Evolutionary conservation across 2,329 filamentous ascomycete species (phyloP), one percentile per base, ranked within the genome.

Genomic region (Fusarium cicatricum): DNA sequence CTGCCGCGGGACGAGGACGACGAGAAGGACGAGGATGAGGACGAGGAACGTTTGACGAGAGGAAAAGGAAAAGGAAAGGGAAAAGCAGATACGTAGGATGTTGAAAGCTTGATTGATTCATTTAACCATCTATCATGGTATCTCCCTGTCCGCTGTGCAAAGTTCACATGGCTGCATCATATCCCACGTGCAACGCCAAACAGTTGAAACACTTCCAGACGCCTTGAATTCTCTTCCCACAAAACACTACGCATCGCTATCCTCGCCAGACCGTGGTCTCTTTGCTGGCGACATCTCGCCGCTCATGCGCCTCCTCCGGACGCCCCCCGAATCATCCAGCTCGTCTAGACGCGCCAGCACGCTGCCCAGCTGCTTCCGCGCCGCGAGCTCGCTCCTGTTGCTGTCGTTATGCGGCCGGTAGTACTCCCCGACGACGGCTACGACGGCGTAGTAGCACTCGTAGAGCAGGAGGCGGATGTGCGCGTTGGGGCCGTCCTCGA

Each of bases 1-100:
- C 79, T 97, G 55, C 94, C 94, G 0, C 82, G 90, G 55, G 92
- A 96, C 68, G 91, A 94, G 56, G 87, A 84, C 21, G 82, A 85
- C 31, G 77, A 76, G 1, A 72, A 76, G 6, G 70, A 60, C 0
- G 64, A 69, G 29, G 40, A 56, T 3, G 68, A 70, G 5, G 55
- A 68, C 10, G 60, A 71, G 4, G 42, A 55, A 12, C 45, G 28
- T 21, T 60, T 51, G 31, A 17, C 31, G 15, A 39, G 54, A 33
- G 46, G 41, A 17, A 39, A 56, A 33, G 46, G 41, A 17, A 39
- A 56, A 33, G 46, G 41, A n/a, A 59, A 62, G 15, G 54, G 34
- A 41, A 42, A 52, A n/a, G 44, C 29, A 40, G 28, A 36, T 23
- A 19, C 23, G 6, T 46, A 39, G 34, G 43, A 37, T 29, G 11